phyloP scores from a whole-genome alignment of 371 early-diverging fungal genomes.

The Actinomortierella wolfii region DNA sequence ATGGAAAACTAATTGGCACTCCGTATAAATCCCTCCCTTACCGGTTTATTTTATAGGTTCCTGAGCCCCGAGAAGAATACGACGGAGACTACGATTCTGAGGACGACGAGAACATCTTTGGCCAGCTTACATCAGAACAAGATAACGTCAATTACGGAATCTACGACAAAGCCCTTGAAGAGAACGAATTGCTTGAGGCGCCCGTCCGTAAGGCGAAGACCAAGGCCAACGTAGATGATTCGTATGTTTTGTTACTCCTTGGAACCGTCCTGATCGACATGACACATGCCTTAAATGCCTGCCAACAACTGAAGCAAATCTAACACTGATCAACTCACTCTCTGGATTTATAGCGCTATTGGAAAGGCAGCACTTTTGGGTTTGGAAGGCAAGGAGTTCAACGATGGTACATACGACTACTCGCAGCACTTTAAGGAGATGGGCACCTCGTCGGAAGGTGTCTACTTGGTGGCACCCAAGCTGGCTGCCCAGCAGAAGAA shows the following conservation, averaged over 20 bases:
- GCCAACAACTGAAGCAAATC: neutral
- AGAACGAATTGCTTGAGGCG: conserved; percentile 34
- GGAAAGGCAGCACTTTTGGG: conserved; percentile 85
- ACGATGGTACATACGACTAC: conserved; percentile 92
- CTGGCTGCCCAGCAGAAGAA: conserved; percentile 47
- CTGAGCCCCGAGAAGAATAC: conserved; percentile 21
- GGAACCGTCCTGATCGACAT: no score
- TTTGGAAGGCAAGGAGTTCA: conserved; percentile 67
- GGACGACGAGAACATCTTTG: conserved; percentile 32
- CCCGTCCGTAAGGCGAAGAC: conserved; percentile 15
- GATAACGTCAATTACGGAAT: conserved; percentile 45
- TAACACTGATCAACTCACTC: conserved; percentile 1
- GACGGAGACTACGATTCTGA: conserved; percentile 34
- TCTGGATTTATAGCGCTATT: conserved; percentile 51
- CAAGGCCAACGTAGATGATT: conserved; percentile 15
- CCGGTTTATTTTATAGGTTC: conserved; percentile 1
- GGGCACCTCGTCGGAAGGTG: conserved; percentile 77
- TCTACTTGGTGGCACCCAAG: conserved; percentile 75
- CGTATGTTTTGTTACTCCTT: conserved; percentile 14
- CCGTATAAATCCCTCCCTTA: no score
- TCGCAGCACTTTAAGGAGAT: conserved; percentile 88
- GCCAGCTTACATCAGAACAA: conserved; percentile 7
- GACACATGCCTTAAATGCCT: no score
- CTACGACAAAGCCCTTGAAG: conserved; percentile 29
- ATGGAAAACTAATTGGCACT: no score